Evolutionary conservation across 768 basidiomycete genomes (phyloP).

Genomic region (Russula lepida): DNA sequence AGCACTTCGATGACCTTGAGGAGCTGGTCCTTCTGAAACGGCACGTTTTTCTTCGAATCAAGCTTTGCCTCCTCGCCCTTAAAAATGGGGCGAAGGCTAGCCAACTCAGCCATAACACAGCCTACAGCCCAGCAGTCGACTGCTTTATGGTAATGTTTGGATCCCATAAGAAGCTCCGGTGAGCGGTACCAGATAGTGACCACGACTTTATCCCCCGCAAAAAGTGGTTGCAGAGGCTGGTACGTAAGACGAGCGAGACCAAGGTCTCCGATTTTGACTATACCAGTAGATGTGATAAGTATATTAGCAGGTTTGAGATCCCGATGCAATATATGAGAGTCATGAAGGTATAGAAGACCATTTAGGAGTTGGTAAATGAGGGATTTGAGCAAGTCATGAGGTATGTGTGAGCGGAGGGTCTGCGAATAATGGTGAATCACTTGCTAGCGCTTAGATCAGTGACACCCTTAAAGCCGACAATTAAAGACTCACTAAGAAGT

Average conservation of each 20-base stretch:
- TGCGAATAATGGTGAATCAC: constrained; percentile 98
- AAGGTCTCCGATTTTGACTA: constrained; percentile 97
- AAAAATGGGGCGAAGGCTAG: constrained; percentile 92
- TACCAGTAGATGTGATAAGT: constrained; percentile 79
- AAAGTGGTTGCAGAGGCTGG: constrained; percentile 85
- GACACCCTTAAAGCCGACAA: background rate
- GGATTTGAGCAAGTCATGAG: constrained; percentile 77
- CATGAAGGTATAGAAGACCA: constrained; percentile 91
- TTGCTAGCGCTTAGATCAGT: constrained; percentile 51
- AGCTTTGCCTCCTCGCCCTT: constrained; percentile 99
- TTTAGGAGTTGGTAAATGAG: constrained; percentile 91
- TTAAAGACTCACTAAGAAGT: constrained; percentile 68
- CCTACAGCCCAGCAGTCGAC: constrained; percentile 98
- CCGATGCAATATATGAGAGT: constrained; percentile 90
- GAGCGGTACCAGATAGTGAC: constrained; percentile 99
- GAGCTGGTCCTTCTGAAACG: constrained; percentile 93
- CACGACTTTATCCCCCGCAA: constrained; percentile 94
- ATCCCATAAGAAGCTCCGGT: constrained; percentile 91
- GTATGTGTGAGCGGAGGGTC: constrained; percentile 69
- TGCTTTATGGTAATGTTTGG: constrained; percentile 95
- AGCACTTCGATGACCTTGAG: constrained; percentile 93
- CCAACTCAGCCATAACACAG: constrained; percentile 93
- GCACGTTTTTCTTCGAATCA: constrained; percentile 94
- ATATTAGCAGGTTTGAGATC: constrained; percentile 99
- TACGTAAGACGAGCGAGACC: constrained; percentile 89